Evolutionary conservation across 345 rosid genomes (phyloP), one percentile per base, ranked within the genome.

Genomic region (Lumnitzera littorea): DNA sequence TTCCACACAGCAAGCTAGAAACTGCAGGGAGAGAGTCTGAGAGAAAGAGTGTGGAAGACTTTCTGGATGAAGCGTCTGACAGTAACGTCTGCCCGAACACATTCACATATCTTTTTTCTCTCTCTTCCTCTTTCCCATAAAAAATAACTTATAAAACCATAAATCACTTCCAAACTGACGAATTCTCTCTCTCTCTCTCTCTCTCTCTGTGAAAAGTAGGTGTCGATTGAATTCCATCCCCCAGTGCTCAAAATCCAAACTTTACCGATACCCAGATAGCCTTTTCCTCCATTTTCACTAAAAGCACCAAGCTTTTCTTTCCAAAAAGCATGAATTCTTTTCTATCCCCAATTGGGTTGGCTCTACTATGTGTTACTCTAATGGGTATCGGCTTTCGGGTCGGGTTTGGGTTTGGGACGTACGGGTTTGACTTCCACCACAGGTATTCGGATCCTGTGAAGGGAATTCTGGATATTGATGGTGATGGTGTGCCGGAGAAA

Each of bases 371-470:
- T 17, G 50, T 64, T 7, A 48, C 46, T 15, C 46, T 60, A 24
- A 58, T 67, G 49, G 62, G 57, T 17, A 53, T 20, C 8, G 50
- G 52, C 12, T 24, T 24, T 3, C 52, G 70, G 41, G 58, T 50
- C 24, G 77, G 79, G 60, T 62, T 20, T 25, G 84, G 77, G 13
- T 73, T 75, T 51, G 82, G 82, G 24, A 89, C 81, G 12, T 84
- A 81, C 67, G 99, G 87, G 48, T 90, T 86, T 51, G 82, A 79
- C 49, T 66, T 94, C 60, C 95, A 86, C 62, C 92, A 94, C 71
- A 80, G 92, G 48, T 94, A 68, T 68, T 90, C 99, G 16, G 99
- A 94, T 78, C 83, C 85, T 29, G 85, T 90, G 14, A 77, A 75
- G 55, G 84, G 82, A 16, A 70, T 83, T 61, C 67, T 90, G 5